phyloP scores from a whole-genome alignment of 2,329 filamentous ascomycete genomes.

The Sclerotiophoma versabilis region DNA sequence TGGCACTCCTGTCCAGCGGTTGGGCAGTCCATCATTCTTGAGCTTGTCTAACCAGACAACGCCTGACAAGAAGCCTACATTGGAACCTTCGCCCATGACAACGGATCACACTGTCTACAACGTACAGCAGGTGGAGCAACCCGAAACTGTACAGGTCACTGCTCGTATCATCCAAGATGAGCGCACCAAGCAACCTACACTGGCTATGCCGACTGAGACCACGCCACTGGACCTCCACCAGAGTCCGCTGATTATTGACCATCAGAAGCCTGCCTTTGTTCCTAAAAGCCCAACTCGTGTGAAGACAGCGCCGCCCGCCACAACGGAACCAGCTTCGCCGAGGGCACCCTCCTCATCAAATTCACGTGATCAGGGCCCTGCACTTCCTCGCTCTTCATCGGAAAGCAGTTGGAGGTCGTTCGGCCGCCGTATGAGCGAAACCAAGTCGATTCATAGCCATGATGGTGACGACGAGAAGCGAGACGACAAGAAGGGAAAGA shows the following conservation, averaged over 20 bases:
- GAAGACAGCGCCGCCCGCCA: slow-evolving; percentile 25
- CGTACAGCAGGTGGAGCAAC: slow-evolving; percentile 52
- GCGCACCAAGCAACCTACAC: slow-evolving; percentile 37
- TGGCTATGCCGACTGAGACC: slow-evolving; percentile 58
- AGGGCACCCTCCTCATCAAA: slow-evolving; percentile 40
- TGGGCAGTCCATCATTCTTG: slow-evolving; percentile 40
- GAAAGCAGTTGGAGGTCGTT: slow-evolving; percentile 50
- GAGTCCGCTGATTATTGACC: slow-evolving; percentile 69
- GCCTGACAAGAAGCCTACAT: slow-evolving; percentile 33
- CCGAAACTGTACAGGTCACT: slow-evolving; percentile 87
- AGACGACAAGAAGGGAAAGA: slow-evolving; percentile 59
- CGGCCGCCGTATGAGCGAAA: slow-evolving; percentile 49
- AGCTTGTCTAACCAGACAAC: slow-evolving; percentile 37
- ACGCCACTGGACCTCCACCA: slow-evolving; percentile 59
- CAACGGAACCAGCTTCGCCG: slow-evolving; percentile 40
- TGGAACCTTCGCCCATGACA: slow-evolving; percentile 15
- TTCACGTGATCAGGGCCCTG: slow-evolving; percentile 38
- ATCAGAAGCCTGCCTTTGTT: slow-evolving; percentile 54
- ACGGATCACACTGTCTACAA: slow-evolving; percentile 49
- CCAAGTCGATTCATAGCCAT: slow-evolving; percentile 37
- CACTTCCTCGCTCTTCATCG: slow-evolving; percentile 48
- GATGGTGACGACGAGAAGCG: slow-evolving; percentile 50
- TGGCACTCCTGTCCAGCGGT: slow-evolving; percentile 35
- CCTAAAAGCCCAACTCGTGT: slow-evolving; percentile 35
- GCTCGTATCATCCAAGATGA: slow-evolving; percentile 80